Conservation (phyloP, 768 basidiomycete genomes). For the Russula compacta region DNA sequence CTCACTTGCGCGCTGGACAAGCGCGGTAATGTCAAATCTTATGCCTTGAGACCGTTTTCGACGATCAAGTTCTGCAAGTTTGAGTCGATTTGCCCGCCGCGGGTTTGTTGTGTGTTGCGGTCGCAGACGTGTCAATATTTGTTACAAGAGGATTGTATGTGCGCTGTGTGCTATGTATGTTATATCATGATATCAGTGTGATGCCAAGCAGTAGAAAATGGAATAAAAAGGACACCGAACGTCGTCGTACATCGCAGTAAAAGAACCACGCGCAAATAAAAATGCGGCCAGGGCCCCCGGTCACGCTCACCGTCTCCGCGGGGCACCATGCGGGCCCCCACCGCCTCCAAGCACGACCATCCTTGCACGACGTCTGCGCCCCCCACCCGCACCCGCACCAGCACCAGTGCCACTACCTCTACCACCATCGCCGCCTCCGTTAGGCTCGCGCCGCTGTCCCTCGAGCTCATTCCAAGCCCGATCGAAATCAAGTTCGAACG, state of each 20-base stretch:
- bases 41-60: background rate
- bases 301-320: conserved; percentile 30
- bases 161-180: background rate
- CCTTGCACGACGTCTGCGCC: conserved; percentile 53
- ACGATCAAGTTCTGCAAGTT: background rate
- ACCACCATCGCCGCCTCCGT: too few species aligned
- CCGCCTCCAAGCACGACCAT: conserved; percentile 68
- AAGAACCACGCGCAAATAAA: background rate
- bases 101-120: too few species aligned
- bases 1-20: background rate
- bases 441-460: conserved; percentile 36
- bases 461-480: conserved; percentile 74
- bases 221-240: background rate
- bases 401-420: conserved; percentile 17
- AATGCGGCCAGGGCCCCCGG: background rate
- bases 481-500: conserved; percentile 42
- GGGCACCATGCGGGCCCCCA: conserved; percentile 47
- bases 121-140: background rate
- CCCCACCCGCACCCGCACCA: conserved; percentile 8
- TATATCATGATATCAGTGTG: background rate
- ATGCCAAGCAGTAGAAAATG: background rate
- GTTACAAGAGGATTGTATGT: background rate
- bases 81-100: too few species aligned
- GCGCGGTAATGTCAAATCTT: background rate
- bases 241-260: background rate